phyloP scores from a whole-genome alignment of 169 alveolate species.

The Eimeria necatrix region DNA sequence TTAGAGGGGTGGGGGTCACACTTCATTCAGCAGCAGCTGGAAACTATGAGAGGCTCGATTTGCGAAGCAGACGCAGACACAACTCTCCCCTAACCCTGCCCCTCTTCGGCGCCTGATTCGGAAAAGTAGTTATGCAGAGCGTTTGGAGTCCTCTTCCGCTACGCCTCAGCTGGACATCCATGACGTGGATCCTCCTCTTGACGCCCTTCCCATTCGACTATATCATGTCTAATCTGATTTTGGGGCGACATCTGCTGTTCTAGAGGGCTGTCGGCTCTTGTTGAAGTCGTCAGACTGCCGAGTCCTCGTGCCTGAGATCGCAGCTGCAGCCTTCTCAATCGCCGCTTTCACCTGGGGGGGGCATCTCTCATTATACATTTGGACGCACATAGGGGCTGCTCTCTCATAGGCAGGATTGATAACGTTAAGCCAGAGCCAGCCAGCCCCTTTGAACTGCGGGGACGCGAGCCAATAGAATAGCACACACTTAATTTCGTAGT shows the following conservation, averaged over 20 bases:
- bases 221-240: constrained; percentile 3
- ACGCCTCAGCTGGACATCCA: no score
- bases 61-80: constrained; percentile 72
- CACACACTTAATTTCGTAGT: constrained; percentile 72
- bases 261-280: constrained; percentile 74
- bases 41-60: constrained; percentile 76
- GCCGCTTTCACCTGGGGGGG: constrained; percentile 46
- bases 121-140: no score
- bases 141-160: no score
- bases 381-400: constrained; percentile 70
- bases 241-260: constrained; percentile 43
- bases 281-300: constrained; percentile 70
- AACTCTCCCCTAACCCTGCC: no score
- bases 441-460: constrained; percentile 81
- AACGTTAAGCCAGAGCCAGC: constrained; percentile 79
- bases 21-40: constrained; percentile 68
- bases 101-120: no score
- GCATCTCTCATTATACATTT: constrained; percentile 63
- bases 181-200: no score
- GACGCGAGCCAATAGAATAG: constrained; percentile 82
- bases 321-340: constrained; percentile 44
- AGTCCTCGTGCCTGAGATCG: neutral
- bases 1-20: no score
- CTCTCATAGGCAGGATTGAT: constrained; percentile 66
- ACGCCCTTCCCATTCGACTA: no score